phyloP scores from a whole-genome alignment of 2,329 filamentous ascomycete genomes.

The Trichoderma sp. region DNA sequence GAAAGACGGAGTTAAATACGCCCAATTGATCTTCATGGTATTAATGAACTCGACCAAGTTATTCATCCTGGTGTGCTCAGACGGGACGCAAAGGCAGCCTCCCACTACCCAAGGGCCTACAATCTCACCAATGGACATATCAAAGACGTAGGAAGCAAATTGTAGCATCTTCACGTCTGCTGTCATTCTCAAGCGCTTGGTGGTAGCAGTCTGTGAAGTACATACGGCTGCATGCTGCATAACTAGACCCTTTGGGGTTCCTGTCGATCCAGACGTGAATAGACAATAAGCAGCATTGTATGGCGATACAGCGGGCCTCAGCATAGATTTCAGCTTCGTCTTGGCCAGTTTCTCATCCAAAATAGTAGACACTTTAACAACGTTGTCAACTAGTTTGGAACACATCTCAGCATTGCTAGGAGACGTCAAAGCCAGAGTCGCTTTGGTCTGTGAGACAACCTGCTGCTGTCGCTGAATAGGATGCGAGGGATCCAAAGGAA shows the following conservation, averaged over 20 bases:
- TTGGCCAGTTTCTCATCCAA: conserved; percentile 5
- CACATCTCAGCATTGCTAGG: conserved; percentile 33
- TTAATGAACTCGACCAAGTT: conserved; percentile 27
- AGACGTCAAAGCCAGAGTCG: conserved; percentile 26
- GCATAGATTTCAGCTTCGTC: not conserved
- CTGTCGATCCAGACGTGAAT: conserved; percentile 31
- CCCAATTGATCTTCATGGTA: conserved; percentile 16
- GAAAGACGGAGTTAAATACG: conserved; percentile 30
- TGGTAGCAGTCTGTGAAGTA: conserved; percentile 24
- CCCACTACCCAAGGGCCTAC: conserved; percentile 29
- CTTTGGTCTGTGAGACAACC: conserved; percentile 28
- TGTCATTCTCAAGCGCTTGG: conserved; percentile 15
- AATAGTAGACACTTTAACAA: conserved; percentile 27
- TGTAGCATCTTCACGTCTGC: conserved; percentile 30
- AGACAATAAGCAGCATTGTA: conserved; percentile 30
- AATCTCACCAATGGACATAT: conserved; percentile 30
- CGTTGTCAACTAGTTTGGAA: conserved; percentile 23
- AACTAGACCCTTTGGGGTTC: conserved; percentile 31
- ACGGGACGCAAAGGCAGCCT: conserved; percentile 31
- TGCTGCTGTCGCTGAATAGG: conserved; percentile 29
- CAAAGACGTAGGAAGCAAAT: conserved; percentile 32
- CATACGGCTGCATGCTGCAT: conserved; percentile 30
- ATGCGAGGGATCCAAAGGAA: conserved; percentile 31
- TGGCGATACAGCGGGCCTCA: conserved; percentile 19
- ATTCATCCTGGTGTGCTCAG: conserved; percentile 27